Evolutionary conservation across 306 rosid genomes (phyloP), one percentile per base, ranked within the genome.

Genomic region (Cyamopsis tetragonoloba): DNA sequence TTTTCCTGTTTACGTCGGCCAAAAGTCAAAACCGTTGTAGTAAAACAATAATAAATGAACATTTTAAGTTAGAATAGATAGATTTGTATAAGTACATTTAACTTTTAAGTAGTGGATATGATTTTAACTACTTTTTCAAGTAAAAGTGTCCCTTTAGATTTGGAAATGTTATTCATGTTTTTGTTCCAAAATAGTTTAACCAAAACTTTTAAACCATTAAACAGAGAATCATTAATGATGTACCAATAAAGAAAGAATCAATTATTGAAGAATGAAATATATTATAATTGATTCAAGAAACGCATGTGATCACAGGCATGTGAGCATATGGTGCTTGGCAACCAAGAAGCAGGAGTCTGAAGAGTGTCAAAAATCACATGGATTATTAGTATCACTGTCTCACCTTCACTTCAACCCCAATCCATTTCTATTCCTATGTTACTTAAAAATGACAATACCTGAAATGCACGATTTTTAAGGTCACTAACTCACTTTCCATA

Each of bases 291-390:
- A 59, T 32, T 41, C 2, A 59, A 27, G 71, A n/a, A n/a, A n/a
- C n/a, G n/a, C n/a, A n/a, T n/a, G n/a, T n/a, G n/a, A n/a, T n/a
- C n/a, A n/a, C n/a, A 32, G 18, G 55, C 81, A 75, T 35, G 81
- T 66, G 78, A 72, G 17, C 4, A 66, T n/a, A 59, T 24, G 34
- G 14, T 43, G 30, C 27, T 50, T 23, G 75, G 54, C 18, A 4
- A 46, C 34, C 13, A 49, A 58, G 41, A 9, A 56, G 47, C 13
- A 19, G 44, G 22, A 62, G 22, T 19, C 14, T 7, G 14, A 20
- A 8, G 70, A 31, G 73, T 20, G 24, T 68, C 70, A 61, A 22
- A 57, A 62, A 54, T 74, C 70, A 74, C 70, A 62, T 78, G 82
- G 66, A 66, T n/a, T n/a, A 22, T 23, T 12, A 5, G 27, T 69